These are phyloP conservation scores for Citeromyces hawaiiensis DNA, from an alignment of 1,139 yeast species.

Conservation along the genomic window DNA sequence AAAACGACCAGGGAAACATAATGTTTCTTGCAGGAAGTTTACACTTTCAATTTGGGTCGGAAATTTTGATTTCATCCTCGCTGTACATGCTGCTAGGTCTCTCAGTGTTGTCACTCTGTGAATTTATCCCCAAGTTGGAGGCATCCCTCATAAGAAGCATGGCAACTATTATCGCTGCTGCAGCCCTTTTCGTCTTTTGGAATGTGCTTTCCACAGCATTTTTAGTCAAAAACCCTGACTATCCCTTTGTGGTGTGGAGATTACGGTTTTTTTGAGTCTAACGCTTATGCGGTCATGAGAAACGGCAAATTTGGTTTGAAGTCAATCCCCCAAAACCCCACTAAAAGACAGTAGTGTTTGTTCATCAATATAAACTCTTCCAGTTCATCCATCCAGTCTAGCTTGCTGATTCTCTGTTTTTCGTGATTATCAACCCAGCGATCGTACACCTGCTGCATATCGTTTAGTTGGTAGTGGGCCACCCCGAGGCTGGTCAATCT, in stretches of 20 bases:
- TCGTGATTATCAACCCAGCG: conserved; percentile 41
- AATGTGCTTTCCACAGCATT: conserved; percentile 20
- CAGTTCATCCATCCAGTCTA: conserved; percentile 80
- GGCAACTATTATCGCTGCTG: conserved; percentile 11
- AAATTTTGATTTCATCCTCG: conserved; percentile 34
- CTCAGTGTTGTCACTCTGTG: conserved; percentile 18
- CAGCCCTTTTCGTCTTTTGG: conserved; percentile 15
- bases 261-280: conserved; percentile 1
- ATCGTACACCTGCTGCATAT: conserved; percentile 37
- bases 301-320: neutral
- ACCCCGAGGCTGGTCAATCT: conserved; percentile 17
- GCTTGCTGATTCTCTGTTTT: conserved; percentile 32
- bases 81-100: conserved; percentile 32
- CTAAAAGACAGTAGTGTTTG: conserved; percentile 58
- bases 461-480: conserved; percentile 15
- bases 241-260: conserved; percentile 14
- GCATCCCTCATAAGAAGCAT: conserved; percentile 6
- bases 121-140: conserved; percentile 11
- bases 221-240: conserved; percentile 22
- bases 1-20: conserved; percentile 28
- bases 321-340: conserved; percentile 12
- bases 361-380: conserved; percentile 72
- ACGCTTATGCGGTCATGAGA: neutral
- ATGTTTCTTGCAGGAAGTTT: conserved; percentile 50
- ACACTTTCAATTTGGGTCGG: conserved; percentile 59